Percentiles rank a stretch among this genome's conserved stretches.
These are phyloP conservation scores for Arthrobotrys iridis DNA, from an alignment of 2,329 filamentous ascomycete species.

Conservation along the genomic window DNA sequence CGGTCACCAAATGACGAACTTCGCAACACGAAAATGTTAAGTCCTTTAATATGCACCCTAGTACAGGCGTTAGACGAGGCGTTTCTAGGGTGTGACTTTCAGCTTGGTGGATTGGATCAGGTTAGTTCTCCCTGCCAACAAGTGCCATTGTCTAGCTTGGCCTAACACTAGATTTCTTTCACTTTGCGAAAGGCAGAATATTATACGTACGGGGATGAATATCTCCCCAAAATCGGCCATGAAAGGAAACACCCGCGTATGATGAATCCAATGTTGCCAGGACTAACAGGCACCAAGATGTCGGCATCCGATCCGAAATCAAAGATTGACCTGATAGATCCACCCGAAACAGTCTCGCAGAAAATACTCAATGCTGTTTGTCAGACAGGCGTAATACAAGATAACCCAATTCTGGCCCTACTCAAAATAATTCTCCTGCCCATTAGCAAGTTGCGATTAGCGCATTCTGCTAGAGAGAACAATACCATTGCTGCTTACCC, in stretches of 20 bases:
- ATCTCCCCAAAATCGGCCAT: slow-evolving; percentile 38
- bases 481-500: neutral
- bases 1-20: slow-evolving; percentile 28
- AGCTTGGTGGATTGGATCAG: slow-evolving; percentile 38
- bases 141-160: neutral
- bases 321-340: slow-evolving; percentile 45
- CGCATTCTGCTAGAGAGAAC: neutral
- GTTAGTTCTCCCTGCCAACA: neutral
- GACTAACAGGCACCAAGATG: slow-evolving; percentile 43
- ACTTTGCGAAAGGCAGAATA: slow-evolving; percentile 15
- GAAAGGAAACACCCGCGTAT: slow-evolving; percentile 23
- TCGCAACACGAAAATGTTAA: slow-evolving; percentile 19
- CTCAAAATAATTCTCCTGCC: slow-evolving; percentile 21
- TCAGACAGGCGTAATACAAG: neutral
- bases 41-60: slow-evolving; percentile 24
- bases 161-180: too few relatives aligned
- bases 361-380: slow-evolving; percentile 33
- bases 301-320: slow-evolving; percentile 41
- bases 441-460: slow-evolving; percentile 3
- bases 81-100: slow-evolving; percentile 9
- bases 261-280: slow-evolving; percentile 35
- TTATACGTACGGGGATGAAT: slow-evolving; percentile 21
- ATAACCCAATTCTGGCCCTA: slow-evolving; percentile 20
- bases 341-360: slow-evolving; percentile 17
- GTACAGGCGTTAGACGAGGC: slow-evolving; percentile 27